phyloP scores from a whole-genome alignment of 345 rosid species.

The Odontarrhena argentea region DNA sequence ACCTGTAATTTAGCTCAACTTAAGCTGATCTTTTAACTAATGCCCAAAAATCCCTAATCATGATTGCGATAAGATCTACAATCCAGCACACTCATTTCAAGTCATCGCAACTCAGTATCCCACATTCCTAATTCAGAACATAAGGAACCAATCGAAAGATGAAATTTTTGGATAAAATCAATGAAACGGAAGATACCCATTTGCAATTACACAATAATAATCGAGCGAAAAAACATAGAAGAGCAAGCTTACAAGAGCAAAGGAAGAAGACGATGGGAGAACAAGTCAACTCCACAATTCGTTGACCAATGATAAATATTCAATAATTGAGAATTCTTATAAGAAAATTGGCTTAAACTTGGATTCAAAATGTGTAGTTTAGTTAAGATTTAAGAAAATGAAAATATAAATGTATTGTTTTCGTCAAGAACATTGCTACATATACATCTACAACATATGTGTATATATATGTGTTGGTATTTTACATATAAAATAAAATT shows the following conservation, averaged over 20 bases:
- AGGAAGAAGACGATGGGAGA: conserved; percentile 1
- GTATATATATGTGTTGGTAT: conserved; percentile 17
- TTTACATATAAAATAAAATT: conserved; percentile 26
- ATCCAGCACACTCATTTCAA: too few species aligned
- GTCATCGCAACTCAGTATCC: too few species aligned
- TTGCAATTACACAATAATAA: background rate
- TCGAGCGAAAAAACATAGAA: background rate
- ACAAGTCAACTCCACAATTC: conserved; percentile 1
- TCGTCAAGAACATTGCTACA: conserved; percentile 26
- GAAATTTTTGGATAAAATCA: background rate
- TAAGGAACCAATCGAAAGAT: background rate
- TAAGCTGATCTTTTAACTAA: too few species aligned
- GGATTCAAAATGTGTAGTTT: background rate
- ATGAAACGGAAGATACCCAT: background rate
- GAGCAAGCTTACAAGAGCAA: background rate
- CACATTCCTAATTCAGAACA: too few species aligned
- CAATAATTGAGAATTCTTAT: too few species aligned
- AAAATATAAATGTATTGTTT: background rate
- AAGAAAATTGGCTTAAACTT: too few species aligned
- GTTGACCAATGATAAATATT: background rate
- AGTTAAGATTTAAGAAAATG: background rate
- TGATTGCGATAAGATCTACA: too few species aligned
- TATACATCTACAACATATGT: background rate
- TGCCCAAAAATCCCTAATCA: too few species aligned
- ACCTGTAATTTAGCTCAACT: conserved; percentile 23